These are phyloP conservation scores for Penicillium sp. DNA, from an alignment of 2,329 filamentous ascomycete species.

Conservation along the genomic window DNA sequence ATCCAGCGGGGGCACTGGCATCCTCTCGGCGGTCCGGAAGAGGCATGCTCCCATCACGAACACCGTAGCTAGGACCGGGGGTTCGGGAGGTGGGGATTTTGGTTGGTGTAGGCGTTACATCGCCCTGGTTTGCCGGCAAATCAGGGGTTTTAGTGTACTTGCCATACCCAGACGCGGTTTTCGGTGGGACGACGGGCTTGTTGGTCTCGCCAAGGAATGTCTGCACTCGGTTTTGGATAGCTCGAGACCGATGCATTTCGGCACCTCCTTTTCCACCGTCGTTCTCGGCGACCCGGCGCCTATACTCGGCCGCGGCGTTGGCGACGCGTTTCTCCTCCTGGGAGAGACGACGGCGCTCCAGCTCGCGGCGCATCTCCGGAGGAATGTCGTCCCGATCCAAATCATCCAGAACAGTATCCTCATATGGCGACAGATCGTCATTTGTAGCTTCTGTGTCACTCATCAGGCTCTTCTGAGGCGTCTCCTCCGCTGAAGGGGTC, in stretches of 20 bases:
- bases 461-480: slow-evolving; percentile 65
- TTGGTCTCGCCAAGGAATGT: slow-evolving; percentile 78
- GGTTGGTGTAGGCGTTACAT: slow-evolving; percentile 21
- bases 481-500: slow-evolving; percentile 47
- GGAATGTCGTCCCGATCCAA: slow-evolving; percentile 74
- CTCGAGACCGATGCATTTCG: slow-evolving; percentile 69
- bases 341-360: slow-evolving; percentile 78
- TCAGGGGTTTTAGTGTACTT: slow-evolving; percentile 69
- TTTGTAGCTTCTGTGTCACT: slow-evolving; percentile 70
- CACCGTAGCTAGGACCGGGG: slow-evolving; percentile 24
- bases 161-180: slow-evolving; percentile 88
- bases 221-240: slow-evolving; percentile 90
- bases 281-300: slow-evolving; percentile 71
- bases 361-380: slow-evolving; percentile 85
- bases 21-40: slow-evolving; percentile 21
- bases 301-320: slow-evolving; percentile 85
- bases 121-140: slow-evolving; percentile 46
- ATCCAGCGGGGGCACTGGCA: slow-evolving; percentile 23
- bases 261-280: slow-evolving; percentile 50
- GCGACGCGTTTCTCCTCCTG: slow-evolving; percentile 91
- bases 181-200: slow-evolving; percentile 59
- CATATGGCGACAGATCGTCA: slow-evolving; percentile 46
- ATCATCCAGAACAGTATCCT: slow-evolving; percentile 58
- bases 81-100: slow-evolving; percentile 28
- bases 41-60: slow-evolving; percentile 16